Evolutionary conservation across 2,329 filamentous ascomycete genomes (phyloP).

Genomic region (Cercospora zeae-maydis): DNA sequence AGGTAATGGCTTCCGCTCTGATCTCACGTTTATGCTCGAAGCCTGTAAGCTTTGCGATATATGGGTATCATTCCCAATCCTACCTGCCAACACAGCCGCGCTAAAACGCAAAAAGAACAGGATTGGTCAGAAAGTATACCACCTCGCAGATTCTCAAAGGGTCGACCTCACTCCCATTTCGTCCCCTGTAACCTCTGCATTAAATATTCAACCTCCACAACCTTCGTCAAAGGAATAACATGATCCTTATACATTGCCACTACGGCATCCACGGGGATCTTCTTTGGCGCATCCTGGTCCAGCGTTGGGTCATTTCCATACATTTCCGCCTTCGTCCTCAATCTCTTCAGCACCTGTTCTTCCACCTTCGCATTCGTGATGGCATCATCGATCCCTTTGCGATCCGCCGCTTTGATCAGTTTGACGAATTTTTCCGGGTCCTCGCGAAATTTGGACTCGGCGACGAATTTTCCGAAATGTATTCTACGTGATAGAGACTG

Average conservation of each 20-base stretch:
- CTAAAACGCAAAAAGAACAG: neutral
- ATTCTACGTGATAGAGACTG: slow-evolving; percentile 88
- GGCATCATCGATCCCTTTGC: slow-evolving; percentile 76
- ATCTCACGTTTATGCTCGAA: neutral
- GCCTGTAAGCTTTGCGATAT: neutral
- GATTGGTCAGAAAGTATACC: neutral
- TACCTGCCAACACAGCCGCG: neutral
- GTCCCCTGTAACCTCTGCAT: slow-evolving; percentile 77
- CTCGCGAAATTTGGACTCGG: slow-evolving; percentile 87
- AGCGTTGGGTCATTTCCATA: slow-evolving; percentile 84
- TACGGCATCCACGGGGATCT: slow-evolving; percentile 90
- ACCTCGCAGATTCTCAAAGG: neutral
- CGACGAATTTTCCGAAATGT: slow-evolving; percentile 98
- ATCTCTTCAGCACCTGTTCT: slow-evolving; percentile 80
- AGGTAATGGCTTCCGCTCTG: too few species aligned
- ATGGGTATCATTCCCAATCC: neutral
- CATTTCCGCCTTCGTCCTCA: slow-evolving; percentile 84
- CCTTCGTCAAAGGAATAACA: slow-evolving; percentile 96
- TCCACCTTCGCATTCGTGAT: slow-evolving; percentile 91
- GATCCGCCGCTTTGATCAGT: slow-evolving; percentile 77
- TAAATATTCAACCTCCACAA: slow-evolving; percentile 95
- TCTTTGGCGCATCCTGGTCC: slow-evolving; percentile 54
- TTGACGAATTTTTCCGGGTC: slow-evolving; percentile 76
- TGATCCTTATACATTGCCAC: slow-evolving; percentile 85
- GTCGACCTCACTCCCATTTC: slow-evolving; percentile 42